Evolutionary conservation across 495 filamentous ascomycete species (phyloP).

Genomic region (Hypoxylon fuscum): DNA sequence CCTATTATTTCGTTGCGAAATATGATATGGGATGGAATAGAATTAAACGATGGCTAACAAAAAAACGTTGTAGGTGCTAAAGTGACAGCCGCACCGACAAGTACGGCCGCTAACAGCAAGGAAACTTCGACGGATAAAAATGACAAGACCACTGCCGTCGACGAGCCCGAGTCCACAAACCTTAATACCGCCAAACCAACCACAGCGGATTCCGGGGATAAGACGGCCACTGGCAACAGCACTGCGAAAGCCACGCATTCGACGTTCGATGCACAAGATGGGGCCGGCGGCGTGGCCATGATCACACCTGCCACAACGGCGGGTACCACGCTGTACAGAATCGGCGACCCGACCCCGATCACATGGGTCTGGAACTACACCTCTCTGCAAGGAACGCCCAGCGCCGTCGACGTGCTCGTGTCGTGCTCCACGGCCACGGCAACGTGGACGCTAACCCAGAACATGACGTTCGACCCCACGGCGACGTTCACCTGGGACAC

Average conservation of each 20-base stretch:
- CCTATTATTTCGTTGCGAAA: background rate
- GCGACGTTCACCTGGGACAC: constrained; percentile 80
- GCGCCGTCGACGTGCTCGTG: constrained; percentile 81
- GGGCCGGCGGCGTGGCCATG: constrained; percentile 83
- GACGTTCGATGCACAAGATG: constrained; percentile 66
- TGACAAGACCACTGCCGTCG: constrained; percentile 9
- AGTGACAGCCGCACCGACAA: constrained; percentile 33
- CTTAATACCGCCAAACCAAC: constrained; percentile 47
- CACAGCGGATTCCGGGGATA: background rate
- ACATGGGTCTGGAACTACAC: constrained; percentile 98
- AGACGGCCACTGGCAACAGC: constrained; percentile 40
- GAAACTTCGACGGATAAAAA: constrained; percentile 5
- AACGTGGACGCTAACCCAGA: constrained; percentile 62
- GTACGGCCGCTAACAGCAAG: constrained; percentile 8
- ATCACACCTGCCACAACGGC: constrained; percentile 69
- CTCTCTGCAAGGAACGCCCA: constrained; percentile 77
- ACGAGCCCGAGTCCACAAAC: constrained; percentile 32
- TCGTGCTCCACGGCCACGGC: constrained; percentile 66
- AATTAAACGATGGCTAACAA: constrained; percentile 17
- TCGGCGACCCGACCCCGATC: constrained; percentile 80
- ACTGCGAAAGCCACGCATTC: constrained; percentile 58
- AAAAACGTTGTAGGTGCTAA: constrained; percentile 19
- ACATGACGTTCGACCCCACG: constrained; percentile 59
- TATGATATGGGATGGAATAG: background rate
- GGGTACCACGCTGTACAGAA: constrained; percentile 81